Base-by-base conservation (phyloP, 495 filamentous ascomycete species). In the Letharia lupina region DNA sequence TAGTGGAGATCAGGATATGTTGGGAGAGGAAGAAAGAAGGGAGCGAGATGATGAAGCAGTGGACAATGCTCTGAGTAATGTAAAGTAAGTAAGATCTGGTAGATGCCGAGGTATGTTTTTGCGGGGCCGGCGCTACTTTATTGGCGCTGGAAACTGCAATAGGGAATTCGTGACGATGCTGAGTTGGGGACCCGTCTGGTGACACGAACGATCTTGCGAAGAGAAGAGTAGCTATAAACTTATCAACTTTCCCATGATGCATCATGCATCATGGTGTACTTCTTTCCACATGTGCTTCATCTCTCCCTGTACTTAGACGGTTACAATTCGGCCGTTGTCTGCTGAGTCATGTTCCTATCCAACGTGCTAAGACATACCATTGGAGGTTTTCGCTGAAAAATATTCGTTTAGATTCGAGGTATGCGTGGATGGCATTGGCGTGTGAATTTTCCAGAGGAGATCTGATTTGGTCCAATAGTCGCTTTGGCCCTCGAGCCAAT, bases 51-150 rank as follows among this genome's bases (percentile, higher is more conserved):
- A 37, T 11, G 6, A 56, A 31, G 8, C 20, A 48, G 1, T 13
- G 31, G 50, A 31, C 9, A 15, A 31, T 54, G 15, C 2, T 28
- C 23, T 28, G 23, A 28, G 23, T 28, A 28, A 28, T 28, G 23
- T 28, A 28, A 28, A 28, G 23, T 28, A 28, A 28, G 23, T 28
- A 28, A 28, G 33, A 44, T 44, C 13, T 44, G 41, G 41, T 52
- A 23, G 31, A 57, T 37, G 54, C 54, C 54, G 54, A 57, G 54
- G 54, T 20, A 57, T 57, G 33, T 56, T 57, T 48, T 57, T 37
- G 54, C 33, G 54, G 54, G 54, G 54, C 54, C 16, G 33, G 16
- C 15, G 52, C 31, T 35, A 57, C 3, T 4, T 3, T 12, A 44
- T 8, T 44, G 41, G 41, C 41, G 41, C 41, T 44, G 12, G 41